Evolutionary conservation across 768 basidiomycete species (phyloP), one percentile per base, ranked within the genome.

Genomic region (Lentinula lateritia): DNA sequence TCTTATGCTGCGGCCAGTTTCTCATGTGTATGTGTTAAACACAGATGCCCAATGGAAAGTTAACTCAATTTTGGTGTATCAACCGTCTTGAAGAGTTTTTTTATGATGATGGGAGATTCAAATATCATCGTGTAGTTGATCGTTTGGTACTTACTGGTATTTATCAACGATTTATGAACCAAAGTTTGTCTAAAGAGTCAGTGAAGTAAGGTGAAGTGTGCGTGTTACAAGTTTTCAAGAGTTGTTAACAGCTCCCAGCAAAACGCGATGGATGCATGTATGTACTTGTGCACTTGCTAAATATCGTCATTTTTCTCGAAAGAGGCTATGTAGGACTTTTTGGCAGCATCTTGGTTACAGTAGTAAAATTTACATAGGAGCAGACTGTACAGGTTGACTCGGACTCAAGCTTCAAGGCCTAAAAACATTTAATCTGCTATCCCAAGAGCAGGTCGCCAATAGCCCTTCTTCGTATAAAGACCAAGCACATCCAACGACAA

Each of bases 371-470:
- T 39, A 39, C 38, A 39, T 39, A 13, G 9, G 5, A 39, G 2
- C 9, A 39, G 7, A 39, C 9, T 39, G 38, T 39, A 48, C 46
- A 48, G 6, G 18, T 48, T 20, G 20, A 10, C 20, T 23, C 23
- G 18, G 41, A 2, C 23, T 4, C 50, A 36, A 34, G 15, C 9
- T 50, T 56, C 41, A 63, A 34, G 84, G 75, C 62, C 83, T 85
- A 71, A 91, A 94, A 64, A 95, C 79, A 73, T 89, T 84, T 58
- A 96, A 74, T 74, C 85, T 83, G 67, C 89, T 85, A 65, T 98
- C 96, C 96, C 96, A 98, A 54, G 90, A 86, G 72, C 93, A 95
- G 62, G 88, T 95, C 43, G 92, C 94, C 52, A 98, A 69, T 16
- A 94, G 70, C 1, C 92, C 92, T 68, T 92, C 87, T 52, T 97